A percentile compares a stretch with the other conserved stretches of the same genome.
phyloP scores from a whole-genome alignment of 345 rosid genomes.

The Lepidium aucheri region DNA sequence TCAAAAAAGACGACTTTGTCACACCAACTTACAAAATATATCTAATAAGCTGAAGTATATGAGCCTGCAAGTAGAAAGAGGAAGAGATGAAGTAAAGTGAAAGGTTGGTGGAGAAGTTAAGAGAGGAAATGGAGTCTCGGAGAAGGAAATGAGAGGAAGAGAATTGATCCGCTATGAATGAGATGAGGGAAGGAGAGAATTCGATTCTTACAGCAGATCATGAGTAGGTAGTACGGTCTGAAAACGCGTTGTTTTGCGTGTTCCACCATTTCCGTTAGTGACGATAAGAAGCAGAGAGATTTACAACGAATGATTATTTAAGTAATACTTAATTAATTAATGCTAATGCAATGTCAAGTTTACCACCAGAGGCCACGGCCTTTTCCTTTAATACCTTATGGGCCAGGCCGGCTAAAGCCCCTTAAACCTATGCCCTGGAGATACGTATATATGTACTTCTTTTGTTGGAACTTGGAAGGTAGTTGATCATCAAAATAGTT shows the following conservation, averaged over 20 bases:
- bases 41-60: background rate
- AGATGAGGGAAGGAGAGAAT: constrained; percentile 10
- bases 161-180: constrained; percentile 3
- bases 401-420: constrained; percentile 3
- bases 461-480: background rate
- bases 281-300: background rate
- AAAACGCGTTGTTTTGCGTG: constrained; percentile 28
- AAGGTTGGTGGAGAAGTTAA: background rate
- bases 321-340: background rate
- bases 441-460: too few species aligned
- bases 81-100: too few species aligned
- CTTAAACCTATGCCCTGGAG: background rate
- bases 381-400: background rate
- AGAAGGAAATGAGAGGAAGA: constrained; percentile 6
- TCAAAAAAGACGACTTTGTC: constrained; percentile 16
- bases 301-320: background rate
- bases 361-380: background rate
- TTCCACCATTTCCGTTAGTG: constrained; percentile 23
- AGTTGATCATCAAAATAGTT: too few species aligned
- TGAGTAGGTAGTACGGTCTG: background rate
- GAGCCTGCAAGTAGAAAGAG: background rate
- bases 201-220: constrained; percentile 25
- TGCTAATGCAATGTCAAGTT: background rate
- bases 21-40: constrained; percentile 15
- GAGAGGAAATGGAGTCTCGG: background rate